Percentiles rank a stretch among this genome's conserved stretches.
These are phyloP conservation scores for Alternaria viburni DNA, from an alignment of 2,329 filamentous ascomycete species.

Conservation along the genomic window DNA sequence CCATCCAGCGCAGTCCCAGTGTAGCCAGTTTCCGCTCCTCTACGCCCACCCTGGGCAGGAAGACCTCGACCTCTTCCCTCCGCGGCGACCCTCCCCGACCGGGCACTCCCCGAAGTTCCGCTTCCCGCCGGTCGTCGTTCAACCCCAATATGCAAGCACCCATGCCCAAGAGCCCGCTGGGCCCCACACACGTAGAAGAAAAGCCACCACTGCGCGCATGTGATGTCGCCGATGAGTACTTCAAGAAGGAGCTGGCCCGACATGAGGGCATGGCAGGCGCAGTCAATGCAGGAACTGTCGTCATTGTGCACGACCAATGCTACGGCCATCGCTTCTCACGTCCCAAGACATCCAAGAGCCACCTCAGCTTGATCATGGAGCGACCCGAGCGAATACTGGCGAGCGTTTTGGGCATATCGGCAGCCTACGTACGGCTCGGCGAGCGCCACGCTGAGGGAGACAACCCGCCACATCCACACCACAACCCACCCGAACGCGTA, in stretches of 20 bases:
- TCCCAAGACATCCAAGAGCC: constrained; percentile 74
- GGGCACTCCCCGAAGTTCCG: constrained; percentile 44
- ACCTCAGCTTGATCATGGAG: constrained; percentile 85
- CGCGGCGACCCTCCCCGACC: constrained; percentile 42
- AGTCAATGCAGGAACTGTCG: constrained; percentile 68
- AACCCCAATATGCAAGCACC: constrained; percentile 49
- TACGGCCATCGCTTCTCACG: constrained; percentile 93
- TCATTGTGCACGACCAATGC: constrained; percentile 90
- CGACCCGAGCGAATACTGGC: constrained; percentile 90
- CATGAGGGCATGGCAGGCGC: constrained; percentile 58
- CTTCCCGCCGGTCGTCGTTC: constrained; percentile 53
- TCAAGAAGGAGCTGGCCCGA: constrained; percentile 70
- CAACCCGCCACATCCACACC: constrained; percentile 70
- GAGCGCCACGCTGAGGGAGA: constrained; percentile 75
- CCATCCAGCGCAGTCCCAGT: constrained; percentile 53
- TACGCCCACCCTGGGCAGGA: constrained; percentile 51
- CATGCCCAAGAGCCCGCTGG: constrained; percentile 50
- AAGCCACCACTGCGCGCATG: constrained; percentile 57
- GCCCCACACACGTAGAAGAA: constrained; percentile 43
- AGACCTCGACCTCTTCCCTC: constrained; percentile 54
- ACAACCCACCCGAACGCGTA: constrained; percentile 64
- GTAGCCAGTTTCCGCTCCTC: constrained; percentile 47
- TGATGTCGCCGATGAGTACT: constrained; percentile 70
- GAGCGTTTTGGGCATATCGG: constrained; percentile 78
- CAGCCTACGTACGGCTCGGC: constrained; percentile 90